Conservation (phyloP, 2,329 filamentous ascomycete species). For the Penicillium hordei region DNA sequence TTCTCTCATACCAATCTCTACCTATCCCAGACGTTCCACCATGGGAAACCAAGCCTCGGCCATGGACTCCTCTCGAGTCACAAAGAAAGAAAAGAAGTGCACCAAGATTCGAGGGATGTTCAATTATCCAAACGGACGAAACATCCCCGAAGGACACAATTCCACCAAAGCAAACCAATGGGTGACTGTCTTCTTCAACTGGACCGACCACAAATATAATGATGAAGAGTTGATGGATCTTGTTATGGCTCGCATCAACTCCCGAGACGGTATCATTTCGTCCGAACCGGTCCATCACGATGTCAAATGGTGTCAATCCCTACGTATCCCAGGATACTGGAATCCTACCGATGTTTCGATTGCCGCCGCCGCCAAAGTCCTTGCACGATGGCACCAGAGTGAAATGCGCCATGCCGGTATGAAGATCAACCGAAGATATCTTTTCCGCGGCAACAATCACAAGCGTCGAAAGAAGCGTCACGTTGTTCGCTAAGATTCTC, state of each 20-base stretch:
- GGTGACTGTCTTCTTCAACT: slow-evolving; percentile 9
- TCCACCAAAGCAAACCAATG: neutral
- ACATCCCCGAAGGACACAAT: neutral
- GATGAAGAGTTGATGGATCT: slow-evolving; percentile 2
- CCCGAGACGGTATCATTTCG: slow-evolving; percentile 2
- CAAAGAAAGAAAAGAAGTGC: neutral
- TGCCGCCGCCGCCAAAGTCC: neutral
- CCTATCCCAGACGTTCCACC: too few relatives aligned
- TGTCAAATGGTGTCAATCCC: neutral
- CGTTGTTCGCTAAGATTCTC: neutral
- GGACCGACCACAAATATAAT: neutral
- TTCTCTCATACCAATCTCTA: neutral
- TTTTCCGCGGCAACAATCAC: neutral
- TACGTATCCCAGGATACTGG: neutral
- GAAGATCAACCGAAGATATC: neutral
- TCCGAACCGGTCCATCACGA: slow-evolving; percentile 6
- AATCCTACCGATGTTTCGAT: neutral
- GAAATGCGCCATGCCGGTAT: neutral
- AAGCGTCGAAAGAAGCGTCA: neutral
- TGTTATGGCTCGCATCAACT: neutral
- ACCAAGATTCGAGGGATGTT: neutral
- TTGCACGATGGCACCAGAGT: neutral
- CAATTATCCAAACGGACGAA: neutral
- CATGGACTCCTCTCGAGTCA: neutral
- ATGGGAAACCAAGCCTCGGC: neutral